Conservation (phyloP, 345 rosid species). For the Populus nigra region DNA sequence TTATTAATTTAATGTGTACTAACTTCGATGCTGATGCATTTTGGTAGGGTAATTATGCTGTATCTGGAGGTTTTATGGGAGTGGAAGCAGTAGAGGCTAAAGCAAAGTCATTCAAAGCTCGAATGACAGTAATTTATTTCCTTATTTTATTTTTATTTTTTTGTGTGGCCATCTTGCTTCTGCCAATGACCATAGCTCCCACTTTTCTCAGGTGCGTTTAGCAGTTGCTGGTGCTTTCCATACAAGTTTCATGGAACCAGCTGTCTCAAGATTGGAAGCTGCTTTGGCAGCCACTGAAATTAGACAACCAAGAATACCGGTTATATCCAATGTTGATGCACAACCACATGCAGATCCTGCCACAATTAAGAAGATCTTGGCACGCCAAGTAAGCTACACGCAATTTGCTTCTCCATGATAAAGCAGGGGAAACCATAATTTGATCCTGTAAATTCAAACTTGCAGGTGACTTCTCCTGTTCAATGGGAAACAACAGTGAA, state of each 20-base stretch:
- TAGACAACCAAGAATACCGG: slow-evolving; percentile 81
- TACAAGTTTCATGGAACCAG: slow-evolving; percentile 97
- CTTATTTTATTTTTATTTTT: background rate
- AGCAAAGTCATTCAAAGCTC: slow-evolving; percentile 93
- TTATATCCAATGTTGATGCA: slow-evolving; percentile 94
- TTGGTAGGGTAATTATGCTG: slow-evolving; percentile 88
- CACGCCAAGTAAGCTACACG: slow-evolving; percentile 56
- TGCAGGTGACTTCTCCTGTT: slow-evolving; percentile 97
- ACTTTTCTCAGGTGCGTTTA: slow-evolving; percentile 64
- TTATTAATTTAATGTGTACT: background rate
- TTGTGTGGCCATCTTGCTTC: background rate
- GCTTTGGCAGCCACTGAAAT: slow-evolving; percentile 77
- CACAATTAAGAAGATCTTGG: slow-evolving; percentile 81
- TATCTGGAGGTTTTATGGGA: slow-evolving; percentile 93
- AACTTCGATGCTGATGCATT: background rate
- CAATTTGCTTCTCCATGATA: background rate
- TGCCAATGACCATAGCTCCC: slow-evolving; percentile 5
- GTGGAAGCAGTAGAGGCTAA: slow-evolving; percentile 88
- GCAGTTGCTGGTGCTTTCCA: slow-evolving; percentile 98
- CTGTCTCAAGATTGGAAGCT: slow-evolving; percentile 89
- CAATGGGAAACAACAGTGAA: slow-evolving; percentile 96
- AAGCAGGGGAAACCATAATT: background rate
- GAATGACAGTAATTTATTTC: slow-evolving; percentile 65
- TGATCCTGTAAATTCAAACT: background rate
- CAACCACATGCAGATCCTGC: slow-evolving; percentile 90